Evolutionary conservation across 371 early-diverging fungal species (phyloP), one percentile per base, ranked within the genome.

Genomic region (Lichtheimia ramosa): DNA sequence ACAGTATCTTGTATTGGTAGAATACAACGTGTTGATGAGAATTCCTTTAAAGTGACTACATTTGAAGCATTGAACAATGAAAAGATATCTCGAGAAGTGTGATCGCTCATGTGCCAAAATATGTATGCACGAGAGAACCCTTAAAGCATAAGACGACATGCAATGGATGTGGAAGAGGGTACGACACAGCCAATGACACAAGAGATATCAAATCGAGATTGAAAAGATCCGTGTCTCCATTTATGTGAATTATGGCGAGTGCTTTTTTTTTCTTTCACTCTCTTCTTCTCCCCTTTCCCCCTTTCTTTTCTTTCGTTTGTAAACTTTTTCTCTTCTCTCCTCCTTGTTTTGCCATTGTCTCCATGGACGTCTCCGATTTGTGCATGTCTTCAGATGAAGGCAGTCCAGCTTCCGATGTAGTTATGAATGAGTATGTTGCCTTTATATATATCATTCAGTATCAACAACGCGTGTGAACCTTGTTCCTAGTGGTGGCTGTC

Each of bases 321-420:
- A 4, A 34, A 2, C 34, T 34, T 34, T 41, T 24, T 54, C 23
- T 42, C 43, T 21, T 18, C 18, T 15, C 4, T 21, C 16, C 14
- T n/a, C 54, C 41, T 54, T 56, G 15, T 24, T 58, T 16, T 34
- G n/a, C 39, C 15, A 16, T 34, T 34, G 34, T 27, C 24, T 54
- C 16, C 16, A 54, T 54, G 54, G 27, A 54, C 27, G 54, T 54
- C 12, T 54, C 54, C 15, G 54, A 54, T 6, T 41, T 54, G 27
- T 54, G 54, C 21, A 13, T 27, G 28, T 21, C 54, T 54, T 54
- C 39, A 51, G 15, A 15, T 25, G 51, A 51, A 51, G 51, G 34
- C 34, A 34, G 18, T 51, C 15, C 15, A 25, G 24, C 20, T 51
- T 15, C 21, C n/a, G 25, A 23, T 51, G 24, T 25, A 18, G 5